A percentile compares a stretch with the other conserved stretches of the same genome.
Conservation (phyloP, 805 yeast species). For the Millerago galiae region DNA sequence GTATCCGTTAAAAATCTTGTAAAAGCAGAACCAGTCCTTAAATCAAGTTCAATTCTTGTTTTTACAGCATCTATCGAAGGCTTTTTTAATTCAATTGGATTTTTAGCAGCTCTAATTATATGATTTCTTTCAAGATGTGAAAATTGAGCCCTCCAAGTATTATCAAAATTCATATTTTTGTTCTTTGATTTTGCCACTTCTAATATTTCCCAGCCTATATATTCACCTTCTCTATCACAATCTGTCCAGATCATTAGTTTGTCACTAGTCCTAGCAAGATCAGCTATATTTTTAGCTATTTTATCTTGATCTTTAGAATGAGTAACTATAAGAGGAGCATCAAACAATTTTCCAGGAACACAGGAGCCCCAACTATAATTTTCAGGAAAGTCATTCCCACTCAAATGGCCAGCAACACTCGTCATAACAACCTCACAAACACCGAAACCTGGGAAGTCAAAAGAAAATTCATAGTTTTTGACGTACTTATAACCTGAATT, state of each 20-base stretch:
- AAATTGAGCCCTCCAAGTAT: slow-evolving; percentile 71
- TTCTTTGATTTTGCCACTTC: slow-evolving; percentile 56
- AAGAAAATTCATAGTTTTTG: slow-evolving; percentile 73
- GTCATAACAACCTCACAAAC: slow-evolving; percentile 83
- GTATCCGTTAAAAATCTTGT: slow-evolving; percentile 70
- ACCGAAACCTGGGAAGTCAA: slow-evolving; percentile 56
- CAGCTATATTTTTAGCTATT: slow-evolving; percentile 60
- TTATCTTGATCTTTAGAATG: slow-evolving; percentile 35
- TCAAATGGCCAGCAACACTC: slow-evolving; percentile 83
- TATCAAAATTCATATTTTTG: slow-evolving; percentile 35
- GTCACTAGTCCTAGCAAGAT: slow-evolving; percentile 55
- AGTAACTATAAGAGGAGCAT: slow-evolving; percentile 52
- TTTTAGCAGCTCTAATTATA: slow-evolving; percentile 64
- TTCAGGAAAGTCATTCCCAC: slow-evolving; percentile 56
- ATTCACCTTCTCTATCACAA: slow-evolving; percentile 96
- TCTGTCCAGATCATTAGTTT: slow-evolving; percentile 94
- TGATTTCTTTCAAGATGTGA: slow-evolving; percentile 81
- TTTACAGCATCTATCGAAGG: slow-evolving; percentile 76
- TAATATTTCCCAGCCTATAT: slow-evolving; percentile 78
- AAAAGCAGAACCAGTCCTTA: slow-evolving; percentile 83
- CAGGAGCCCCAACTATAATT: slow-evolving; percentile 61
- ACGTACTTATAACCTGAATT: slow-evolving; percentile 53
- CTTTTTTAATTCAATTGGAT: slow-evolving; percentile 59
- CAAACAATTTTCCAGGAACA: slow-evolving; percentile 58
- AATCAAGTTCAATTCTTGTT: slow-evolving; percentile 80